phyloP scores from a whole-genome alignment of 345 rosid genomes.

The Acer negundo region DNA sequence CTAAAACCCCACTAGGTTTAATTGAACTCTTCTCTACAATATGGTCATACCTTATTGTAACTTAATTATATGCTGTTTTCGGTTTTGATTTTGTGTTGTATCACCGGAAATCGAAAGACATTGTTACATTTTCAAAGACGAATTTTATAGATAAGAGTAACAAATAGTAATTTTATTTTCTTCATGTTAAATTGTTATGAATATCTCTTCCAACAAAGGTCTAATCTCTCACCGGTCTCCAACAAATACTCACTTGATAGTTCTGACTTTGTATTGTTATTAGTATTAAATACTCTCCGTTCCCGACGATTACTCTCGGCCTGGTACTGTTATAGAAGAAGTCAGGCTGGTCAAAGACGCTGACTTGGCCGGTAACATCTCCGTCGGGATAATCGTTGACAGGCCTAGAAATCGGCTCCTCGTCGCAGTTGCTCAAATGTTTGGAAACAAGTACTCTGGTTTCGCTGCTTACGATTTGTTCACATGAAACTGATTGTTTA shows the following conservation, averaged over 20 bases:
- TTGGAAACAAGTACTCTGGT: conserved; percentile 59
- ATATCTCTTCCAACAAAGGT: too few species aligned
- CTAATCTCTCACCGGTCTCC: background rate
- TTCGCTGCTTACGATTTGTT: conserved; percentile 84
- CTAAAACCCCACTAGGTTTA: conserved; percentile 17
- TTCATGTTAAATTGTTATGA: too few species aligned
- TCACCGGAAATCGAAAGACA: background rate
- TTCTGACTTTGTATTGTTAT: too few species aligned
- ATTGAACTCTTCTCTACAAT: background rate
- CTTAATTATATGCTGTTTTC: background rate
- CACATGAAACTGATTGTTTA: conserved; percentile 75
- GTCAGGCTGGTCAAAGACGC: conserved; percentile 57
- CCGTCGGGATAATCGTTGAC: conserved; percentile 70
- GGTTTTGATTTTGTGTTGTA: background rate
- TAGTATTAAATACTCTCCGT: too few species aligned
- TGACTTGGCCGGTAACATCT: conserved; percentile 69
- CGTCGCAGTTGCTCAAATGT: conserved; percentile 60
- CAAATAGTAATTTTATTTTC: background rate
- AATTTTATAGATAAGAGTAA: background rate
- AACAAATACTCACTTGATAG: background rate
- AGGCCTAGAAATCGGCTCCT: conserved; percentile 68
- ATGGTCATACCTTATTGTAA: background rate
- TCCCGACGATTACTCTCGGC: conserved; percentile 30
- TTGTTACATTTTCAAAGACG: background rate
- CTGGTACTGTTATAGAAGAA: conserved; percentile 45